Percentiles rank a stretch among this genome's conserved stretches.
Conservation (phyloP, 164 flowering plant species). For the Piper longum region DNA sequence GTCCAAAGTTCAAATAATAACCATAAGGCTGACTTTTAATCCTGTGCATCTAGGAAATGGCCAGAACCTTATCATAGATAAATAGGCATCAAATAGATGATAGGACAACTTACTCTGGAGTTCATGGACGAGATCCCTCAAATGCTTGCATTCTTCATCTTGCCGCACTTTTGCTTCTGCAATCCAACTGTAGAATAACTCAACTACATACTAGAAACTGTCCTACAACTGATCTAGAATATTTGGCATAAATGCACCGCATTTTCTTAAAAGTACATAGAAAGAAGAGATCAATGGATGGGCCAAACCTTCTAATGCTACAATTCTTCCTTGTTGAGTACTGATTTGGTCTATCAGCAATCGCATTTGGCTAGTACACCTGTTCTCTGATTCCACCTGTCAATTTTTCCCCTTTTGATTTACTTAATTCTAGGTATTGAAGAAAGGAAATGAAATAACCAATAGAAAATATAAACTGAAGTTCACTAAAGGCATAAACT, state of each 20-base stretch:
- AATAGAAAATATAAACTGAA: no score
- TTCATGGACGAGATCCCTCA: conserved; percentile 58
- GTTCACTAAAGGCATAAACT: no score
- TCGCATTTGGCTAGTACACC: conserved; percentile 61
- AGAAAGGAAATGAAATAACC: no score
- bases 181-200: background rate
- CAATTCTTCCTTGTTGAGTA: conserved; percentile 59
- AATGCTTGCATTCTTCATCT: conserved; percentile 43
- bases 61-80: no score
- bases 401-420: background rate
- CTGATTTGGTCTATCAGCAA: conserved; percentile 86
- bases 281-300: background rate
- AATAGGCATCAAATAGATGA: background rate
- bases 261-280: background rate
- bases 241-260: background rate
- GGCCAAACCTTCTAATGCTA: conserved; percentile 60
- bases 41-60: no score
- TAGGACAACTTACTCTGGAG: conserved; percentile 48
- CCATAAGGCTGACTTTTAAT: no score
- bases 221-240: background rate
- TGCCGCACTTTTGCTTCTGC: conserved; percentile 47
- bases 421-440: background rate
- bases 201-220: background rate
- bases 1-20: no score
- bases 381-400: conserved; percentile 73